Conservation (phyloP, 2,329 filamentous ascomycete species). For the Colletotrichum acutatum region DNA sequence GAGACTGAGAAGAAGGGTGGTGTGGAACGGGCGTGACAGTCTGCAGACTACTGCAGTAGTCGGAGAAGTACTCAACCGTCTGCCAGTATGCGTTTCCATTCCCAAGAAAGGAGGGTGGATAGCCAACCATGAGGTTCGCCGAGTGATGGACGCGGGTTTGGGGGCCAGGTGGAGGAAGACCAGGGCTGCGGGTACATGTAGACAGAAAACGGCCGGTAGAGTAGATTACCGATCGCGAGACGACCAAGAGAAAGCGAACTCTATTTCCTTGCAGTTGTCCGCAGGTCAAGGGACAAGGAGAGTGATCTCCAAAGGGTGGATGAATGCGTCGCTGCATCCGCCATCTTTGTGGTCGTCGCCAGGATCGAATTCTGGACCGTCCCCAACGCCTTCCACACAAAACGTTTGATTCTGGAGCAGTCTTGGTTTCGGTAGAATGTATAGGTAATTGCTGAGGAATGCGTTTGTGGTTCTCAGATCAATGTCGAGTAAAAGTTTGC, state of each 20-base stretch:
- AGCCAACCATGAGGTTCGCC: neutral
- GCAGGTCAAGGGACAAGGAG: neutral
- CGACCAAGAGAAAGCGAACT: neutral
- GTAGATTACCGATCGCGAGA: neutral
- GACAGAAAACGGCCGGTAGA: neutral
- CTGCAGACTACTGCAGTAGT: slow-evolving; percentile 13
- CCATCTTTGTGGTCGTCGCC: neutral
- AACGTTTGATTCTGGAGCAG: slow-evolving; percentile 5
- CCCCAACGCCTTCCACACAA: neutral
- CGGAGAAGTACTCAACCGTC: neutral
- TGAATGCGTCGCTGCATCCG: neutral
- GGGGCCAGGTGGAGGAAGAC: neutral
- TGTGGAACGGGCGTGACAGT: slow-evolving; percentile 15
- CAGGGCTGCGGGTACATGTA: neutral
- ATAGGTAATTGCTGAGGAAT: neutral
- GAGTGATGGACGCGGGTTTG: neutral
- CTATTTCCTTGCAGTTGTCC: neutral
- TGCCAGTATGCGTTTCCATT: neutral
- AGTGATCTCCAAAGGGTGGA: neutral
- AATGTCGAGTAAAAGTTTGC: neutral
- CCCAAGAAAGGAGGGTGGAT: neutral
- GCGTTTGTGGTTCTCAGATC: neutral
- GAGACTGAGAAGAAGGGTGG: neutral
- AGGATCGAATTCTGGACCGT: slow-evolving; percentile 14
- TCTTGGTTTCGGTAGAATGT: slow-evolving; percentile 16